These are phyloP conservation scores for Trametes sanguinea DNA, from an alignment of 768 basidiomycete genomes.

Conservation along the genomic window DNA sequence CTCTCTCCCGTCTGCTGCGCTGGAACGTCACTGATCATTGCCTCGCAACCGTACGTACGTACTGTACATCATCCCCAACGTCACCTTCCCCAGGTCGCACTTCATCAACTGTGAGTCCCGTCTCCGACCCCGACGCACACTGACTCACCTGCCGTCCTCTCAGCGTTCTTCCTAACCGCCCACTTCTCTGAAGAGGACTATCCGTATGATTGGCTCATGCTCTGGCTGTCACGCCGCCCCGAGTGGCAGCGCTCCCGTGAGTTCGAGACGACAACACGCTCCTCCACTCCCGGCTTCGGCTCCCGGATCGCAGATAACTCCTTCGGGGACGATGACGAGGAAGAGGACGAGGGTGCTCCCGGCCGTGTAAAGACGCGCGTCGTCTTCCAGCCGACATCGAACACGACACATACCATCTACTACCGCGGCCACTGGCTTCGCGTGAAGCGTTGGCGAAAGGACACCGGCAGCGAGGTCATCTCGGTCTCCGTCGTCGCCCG, in stretches of 20 bases:
- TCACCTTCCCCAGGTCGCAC: constrained; percentile 56
- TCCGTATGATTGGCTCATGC: constrained; percentile 90
- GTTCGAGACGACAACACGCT: constrained; percentile 85
- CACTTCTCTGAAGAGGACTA: constrained; percentile 91
- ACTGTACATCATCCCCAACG: constrained; percentile 7
- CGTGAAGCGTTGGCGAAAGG: constrained; percentile 71
- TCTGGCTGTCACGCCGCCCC: constrained; percentile 82
- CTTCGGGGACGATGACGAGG: constrained; percentile 56
- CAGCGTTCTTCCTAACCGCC: constrained; percentile 73
- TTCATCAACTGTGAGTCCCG: constrained; percentile 79
- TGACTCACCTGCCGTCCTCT: constrained; percentile 12
- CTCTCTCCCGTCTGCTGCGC: background rate
- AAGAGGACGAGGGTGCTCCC: constrained; percentile 53
- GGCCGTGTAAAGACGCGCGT: constrained; percentile 78
- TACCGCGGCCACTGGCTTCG: constrained; percentile 85
- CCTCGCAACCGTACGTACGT: constrained; percentile 19
- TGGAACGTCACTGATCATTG: constrained; percentile 16
- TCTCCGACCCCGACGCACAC: constrained; percentile 4
- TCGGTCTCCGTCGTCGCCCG: constrained; percentile 86
- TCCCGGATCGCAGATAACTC: constrained; percentile 53
- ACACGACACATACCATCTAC: constrained; percentile 88
- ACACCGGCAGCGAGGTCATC: constrained; percentile 70
- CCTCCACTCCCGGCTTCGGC: constrained; percentile 60
- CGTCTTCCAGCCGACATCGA: constrained; percentile 85
- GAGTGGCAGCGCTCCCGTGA: constrained; percentile 90